A percentile compares a stretch with the other conserved stretches of the same genome.
phyloP scores from a whole-genome alignment of 2,329 filamentous ascomycete species.

The Dendryphion nanum region DNA sequence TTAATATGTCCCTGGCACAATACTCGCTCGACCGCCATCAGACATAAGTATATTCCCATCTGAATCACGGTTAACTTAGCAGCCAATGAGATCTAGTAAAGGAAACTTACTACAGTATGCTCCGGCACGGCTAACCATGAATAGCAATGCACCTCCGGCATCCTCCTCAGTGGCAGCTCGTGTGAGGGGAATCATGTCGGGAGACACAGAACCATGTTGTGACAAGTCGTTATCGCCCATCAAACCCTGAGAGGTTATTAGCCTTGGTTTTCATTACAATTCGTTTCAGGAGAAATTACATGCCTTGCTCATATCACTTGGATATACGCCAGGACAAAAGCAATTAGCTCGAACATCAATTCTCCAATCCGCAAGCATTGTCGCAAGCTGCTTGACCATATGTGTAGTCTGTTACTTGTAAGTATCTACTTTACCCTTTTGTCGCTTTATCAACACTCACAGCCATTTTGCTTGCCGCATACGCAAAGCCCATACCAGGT shows the following conservation, averaged over 20 bases:
- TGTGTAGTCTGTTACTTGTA: constrained; percentile 6
- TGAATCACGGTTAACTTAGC: background rate
- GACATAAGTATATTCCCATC: constrained; percentile 13
- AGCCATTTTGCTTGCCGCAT: constrained; percentile 11
- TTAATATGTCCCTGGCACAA: constrained; percentile 11
- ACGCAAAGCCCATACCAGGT: constrained; percentile 12
- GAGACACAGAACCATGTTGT: constrained; percentile 7
- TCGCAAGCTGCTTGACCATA: constrained; percentile 13
- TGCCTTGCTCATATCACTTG: constrained; percentile 11
- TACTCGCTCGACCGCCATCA: constrained; percentile 9
- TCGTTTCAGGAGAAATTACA: no score
- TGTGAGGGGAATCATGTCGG: constrained; percentile 8
- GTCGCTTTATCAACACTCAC: no score
- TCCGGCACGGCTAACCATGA: constrained; percentile 8
- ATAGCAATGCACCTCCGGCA: constrained; percentile 10
- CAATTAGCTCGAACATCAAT: constrained; percentile 9
- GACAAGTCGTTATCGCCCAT: constrained; percentile 9
- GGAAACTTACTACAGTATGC: constrained; percentile 9
- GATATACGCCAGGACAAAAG: constrained; percentile 12
- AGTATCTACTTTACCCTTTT: no score
- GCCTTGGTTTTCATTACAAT: no score
- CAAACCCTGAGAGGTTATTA: constrained; percentile 4
- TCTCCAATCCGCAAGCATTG: constrained; percentile 10
- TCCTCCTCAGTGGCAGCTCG: constrained; percentile 10
- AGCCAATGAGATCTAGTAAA: background rate